Conservation (phyloP, 1,284 basidiomycete species). For the Rhodotorula sp. region DNA sequence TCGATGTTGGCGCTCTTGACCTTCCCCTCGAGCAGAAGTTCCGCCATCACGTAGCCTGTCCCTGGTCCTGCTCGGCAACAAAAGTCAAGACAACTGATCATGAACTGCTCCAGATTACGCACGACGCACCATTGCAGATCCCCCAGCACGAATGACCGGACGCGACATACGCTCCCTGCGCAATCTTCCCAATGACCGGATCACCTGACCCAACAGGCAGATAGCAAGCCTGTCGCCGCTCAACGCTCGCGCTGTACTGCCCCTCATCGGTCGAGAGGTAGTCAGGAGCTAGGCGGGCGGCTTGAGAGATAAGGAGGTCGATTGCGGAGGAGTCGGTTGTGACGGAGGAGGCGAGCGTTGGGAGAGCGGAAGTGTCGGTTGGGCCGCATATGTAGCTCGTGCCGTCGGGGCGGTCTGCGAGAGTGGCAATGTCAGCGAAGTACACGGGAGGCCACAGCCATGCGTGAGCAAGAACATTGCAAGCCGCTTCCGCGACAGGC, state of each 20-base stretch:
- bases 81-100: neutral
- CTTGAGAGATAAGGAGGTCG: slow-evolving; percentile 52
- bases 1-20: slow-evolving; percentile 54
- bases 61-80: slow-evolving; percentile 50
- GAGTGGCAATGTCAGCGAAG: neutral
- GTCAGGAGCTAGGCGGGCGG: slow-evolving; percentile 52
- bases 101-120: too few species aligned
- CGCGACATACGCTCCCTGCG: slow-evolving; percentile 52
- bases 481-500: neutral
- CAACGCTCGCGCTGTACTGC: slow-evolving; percentile 2
- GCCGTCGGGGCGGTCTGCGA: slow-evolving; percentile 48
- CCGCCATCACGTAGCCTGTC: slow-evolving; percentile 55
- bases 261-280: slow-evolving; percentile 42
- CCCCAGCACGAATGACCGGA: slow-evolving; percentile 51
- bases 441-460: neutral
- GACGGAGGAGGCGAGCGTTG: slow-evolving; percentile 46
- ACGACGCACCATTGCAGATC: neutral
- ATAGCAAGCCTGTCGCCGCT: slow-evolving; percentile 55
- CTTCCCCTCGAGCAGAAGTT: slow-evolving; percentile 56
- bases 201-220: slow-evolving; percentile 56
- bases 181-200: slow-evolving; percentile 55
- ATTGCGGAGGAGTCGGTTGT: slow-evolving; percentile 47
- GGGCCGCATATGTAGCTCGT: slow-evolving; percentile 50
- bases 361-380: slow-evolving; percentile 45
- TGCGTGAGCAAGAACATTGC: neutral